Base-by-base conservation (phyloP, 1,284 basidiomycete species). In the Pyrrhoderma noxium region DNA sequence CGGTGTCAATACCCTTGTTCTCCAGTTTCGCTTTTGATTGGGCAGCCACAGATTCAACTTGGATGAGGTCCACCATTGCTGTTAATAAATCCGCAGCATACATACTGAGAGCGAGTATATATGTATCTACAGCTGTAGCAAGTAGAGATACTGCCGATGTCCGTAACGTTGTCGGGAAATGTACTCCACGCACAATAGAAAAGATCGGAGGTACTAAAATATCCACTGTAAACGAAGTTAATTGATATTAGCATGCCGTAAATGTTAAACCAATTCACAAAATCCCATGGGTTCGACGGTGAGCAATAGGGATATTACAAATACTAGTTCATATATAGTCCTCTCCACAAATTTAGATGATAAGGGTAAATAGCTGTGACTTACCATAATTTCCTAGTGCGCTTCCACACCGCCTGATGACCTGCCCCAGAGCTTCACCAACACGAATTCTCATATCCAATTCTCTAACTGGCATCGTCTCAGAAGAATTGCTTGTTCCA, bases 381-480 rank as follows among this genome's bases (percentile, higher is more conserved):
- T 57, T 59, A 91, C 92, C 78, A 63, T 89, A 82, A 8, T 74
- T 63, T 3, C 80, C 73, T 23, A 96, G 69, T 0, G 85, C 75
- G 35, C 80, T 77, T 7, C 88, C 92, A 51, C 81, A 85, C 36
- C 82, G 71, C 57, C 82, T 75, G 22, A 97, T 81, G 1, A 94
- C 84, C 56, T 86, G 80, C 3, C 80, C 80, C 9, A 98, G 67
- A 1, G 92, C 92, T 66, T 98, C 95, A 3, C 93, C 95, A 2
- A 97, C 70, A 9, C 93, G 74, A n/a, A 91, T 72, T 16, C 84
- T 72, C 53, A 76, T 72, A 62, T 97, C 91, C 34, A 97, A 68
- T 56, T 91, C 87, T 37, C 79, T 75, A 58, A 75, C 74, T 13
- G 75, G 77, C 55, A 83, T 65, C 16, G 8, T 40, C 7, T 5